Conservation (phyloP, 495 filamentous ascomycete genomes). For the Aspergillus sclerotioniger region DNA sequence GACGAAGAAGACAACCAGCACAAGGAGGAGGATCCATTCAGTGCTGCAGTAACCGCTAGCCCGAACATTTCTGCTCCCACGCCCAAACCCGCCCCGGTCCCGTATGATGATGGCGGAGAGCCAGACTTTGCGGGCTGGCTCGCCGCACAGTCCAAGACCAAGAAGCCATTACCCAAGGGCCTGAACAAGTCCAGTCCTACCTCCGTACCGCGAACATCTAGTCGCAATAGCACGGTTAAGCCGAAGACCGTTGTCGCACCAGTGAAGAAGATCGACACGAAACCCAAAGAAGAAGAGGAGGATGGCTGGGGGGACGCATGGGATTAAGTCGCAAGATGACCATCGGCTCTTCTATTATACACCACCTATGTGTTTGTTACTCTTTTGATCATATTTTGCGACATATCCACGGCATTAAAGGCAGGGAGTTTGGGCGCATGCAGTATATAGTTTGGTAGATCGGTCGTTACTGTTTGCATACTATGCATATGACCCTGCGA, state of each 20-base stretch:
- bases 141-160: constrained; percentile 75
- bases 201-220: constrained; percentile 24
- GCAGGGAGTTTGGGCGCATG: no score
- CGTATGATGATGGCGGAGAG: constrained; percentile 79
- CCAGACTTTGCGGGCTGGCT: constrained; percentile 94
- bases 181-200: constrained; percentile 53
- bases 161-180: constrained; percentile 75
- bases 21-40: constrained; percentile 47
- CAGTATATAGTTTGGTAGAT: no score
- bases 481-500: no score
- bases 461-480: no score
- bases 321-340: constrained; percentile 33
- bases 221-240: constrained; percentile 40
- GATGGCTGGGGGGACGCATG: constrained; percentile 60
- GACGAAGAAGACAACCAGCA: constrained; percentile 53
- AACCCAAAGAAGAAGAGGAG: constrained; percentile 49
- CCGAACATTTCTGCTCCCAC: constrained; percentile 33
- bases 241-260: constrained; percentile 33
- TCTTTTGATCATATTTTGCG: neutral
- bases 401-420: no score
- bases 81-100: constrained; percentile 35
- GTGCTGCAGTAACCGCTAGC: constrained; percentile 39
- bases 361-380: neutral
- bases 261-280: constrained; percentile 49
- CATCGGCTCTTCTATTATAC: neutral